Evolutionary conservation across 257 asterid species (phyloP).

Genomic region (Solanum piurae): DNA sequence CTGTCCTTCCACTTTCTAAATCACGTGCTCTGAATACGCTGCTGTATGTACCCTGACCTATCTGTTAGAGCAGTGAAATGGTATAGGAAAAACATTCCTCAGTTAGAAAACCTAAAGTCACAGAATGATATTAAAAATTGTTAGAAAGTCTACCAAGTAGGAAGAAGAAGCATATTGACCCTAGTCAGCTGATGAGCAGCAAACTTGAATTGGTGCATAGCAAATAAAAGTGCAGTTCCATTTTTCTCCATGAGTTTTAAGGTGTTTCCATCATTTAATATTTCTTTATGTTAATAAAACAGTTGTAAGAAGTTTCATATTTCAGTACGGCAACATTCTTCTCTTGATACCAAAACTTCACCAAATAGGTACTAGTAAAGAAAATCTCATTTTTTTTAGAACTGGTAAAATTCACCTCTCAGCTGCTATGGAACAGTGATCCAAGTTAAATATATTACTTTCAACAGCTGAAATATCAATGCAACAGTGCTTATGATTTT

Average conservation of each 20-base stretch:
- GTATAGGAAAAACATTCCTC: neutral
- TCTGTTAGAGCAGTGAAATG: conserved; percentile 29
- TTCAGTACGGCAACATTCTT: neutral
- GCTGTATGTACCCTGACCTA: conserved; percentile 97
- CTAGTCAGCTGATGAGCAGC: neutral
- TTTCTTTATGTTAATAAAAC: neutral
- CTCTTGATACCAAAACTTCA: neutral
- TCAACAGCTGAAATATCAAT: neutral
- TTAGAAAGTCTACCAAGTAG: neutral
- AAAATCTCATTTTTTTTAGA: neutral
- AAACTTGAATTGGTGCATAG: neutral
- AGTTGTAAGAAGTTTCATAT: neutral
- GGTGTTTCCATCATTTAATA: neutral
- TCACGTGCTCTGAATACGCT: conserved; percentile 91
- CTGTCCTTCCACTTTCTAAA: conserved; percentile 60
- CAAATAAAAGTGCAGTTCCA: neutral
- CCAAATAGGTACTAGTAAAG: neutral
- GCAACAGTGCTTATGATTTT: neutral
- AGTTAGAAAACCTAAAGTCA: neutral
- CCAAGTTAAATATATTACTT: neutral
- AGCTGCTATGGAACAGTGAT: neutral
- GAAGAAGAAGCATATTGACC: neutral
- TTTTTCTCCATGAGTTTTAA: neutral
- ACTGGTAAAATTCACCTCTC: neutral
- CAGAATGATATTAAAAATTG: neutral